Evolutionary conservation across 192 early-diverging fungal genomes (phyloP), one percentile per base, ranked within the genome.

Genomic region (Haplosporangium gracile): DNA sequence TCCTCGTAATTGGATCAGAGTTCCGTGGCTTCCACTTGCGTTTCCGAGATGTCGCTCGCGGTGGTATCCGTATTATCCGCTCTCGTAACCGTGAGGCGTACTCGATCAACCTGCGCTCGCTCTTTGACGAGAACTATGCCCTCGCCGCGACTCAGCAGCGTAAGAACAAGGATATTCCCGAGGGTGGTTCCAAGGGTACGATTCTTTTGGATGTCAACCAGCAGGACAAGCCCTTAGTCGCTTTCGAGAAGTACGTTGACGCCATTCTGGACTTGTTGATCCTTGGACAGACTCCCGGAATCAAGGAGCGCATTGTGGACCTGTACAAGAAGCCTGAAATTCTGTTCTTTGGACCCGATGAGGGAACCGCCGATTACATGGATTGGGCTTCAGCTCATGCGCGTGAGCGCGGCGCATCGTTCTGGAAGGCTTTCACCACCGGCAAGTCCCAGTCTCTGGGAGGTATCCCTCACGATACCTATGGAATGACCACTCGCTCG

Each of bases 371-470:
- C 65, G 97, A 97, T 45, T 97, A 94, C 86, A 99, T 99, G 97
- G 98, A 99, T 92, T 99, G 98, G 98, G 98, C 98, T 60, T 95
- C 94, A 68, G 97, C 97, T 83, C 97, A 99, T 90, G 96, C 98
- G 13, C 93, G 94, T 77, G 93, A 89, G 81, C 94, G 98, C 78
- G 96, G 96, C 22, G 96, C 96, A 24, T 90, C 92, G 22, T 99
- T 98, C 95, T 99, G 98, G 98, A 99, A 99, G 92, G 97, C 98
- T 32, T 99, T 99, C 92, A 99, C 98, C 32, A 99, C 98, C 7
- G 98, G 98, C 78, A 99, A 99, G 93, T 94, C 93, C 79, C 98
- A 99, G 90, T 90, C 94, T 3, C 85, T 99, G 80, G 98, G 97
- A 77, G 98, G 98, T 69, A 99, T 99, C 76, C 98, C 98, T 42